Percentiles rank a stretch among this genome's conserved stretches.
phyloP scores from a whole-genome alignment of 805 yeast species.

The Candida suzukii region DNA sequence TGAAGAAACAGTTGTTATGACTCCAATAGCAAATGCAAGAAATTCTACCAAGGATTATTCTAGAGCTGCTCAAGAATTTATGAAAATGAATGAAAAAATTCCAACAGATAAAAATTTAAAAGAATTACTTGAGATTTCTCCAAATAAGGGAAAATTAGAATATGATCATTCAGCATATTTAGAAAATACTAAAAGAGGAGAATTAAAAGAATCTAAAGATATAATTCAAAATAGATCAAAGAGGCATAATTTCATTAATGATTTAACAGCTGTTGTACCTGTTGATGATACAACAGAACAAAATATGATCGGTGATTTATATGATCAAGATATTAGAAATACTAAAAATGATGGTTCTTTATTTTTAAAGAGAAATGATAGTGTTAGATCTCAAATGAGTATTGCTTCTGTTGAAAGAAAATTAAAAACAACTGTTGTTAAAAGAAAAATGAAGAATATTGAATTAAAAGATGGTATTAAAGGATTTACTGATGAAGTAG shows the following conservation, averaged over 20 bases:
- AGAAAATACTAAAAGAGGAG: slow-evolving; percentile 17
- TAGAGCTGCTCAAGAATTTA: slow-evolving; percentile 20
- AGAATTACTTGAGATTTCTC: slow-evolving; percentile 27
- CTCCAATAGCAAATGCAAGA: slow-evolving; percentile 12
- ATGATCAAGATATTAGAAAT: slow-evolving; percentile 27
- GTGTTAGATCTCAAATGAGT: slow-evolving; percentile 21
- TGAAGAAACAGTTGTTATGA: slow-evolving; percentile 19
- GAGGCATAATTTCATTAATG: slow-evolving; percentile 12
- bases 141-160: slow-evolving; percentile 3
- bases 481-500: slow-evolving; percentile 14
- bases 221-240: slow-evolving; percentile 8
- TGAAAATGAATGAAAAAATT: slow-evolving; percentile 13
- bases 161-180: slow-evolving; percentile 23
- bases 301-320: slow-evolving; percentile 23
- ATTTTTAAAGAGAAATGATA: slow-evolving; percentile 21
- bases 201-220: slow-evolving; percentile 11
- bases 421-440: slow-evolving; percentile 14
- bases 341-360: slow-evolving; percentile 14
- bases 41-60: slow-evolving; percentile 5
- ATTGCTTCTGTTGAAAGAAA: slow-evolving; percentile 20
- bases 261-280: slow-evolving; percentile 8
- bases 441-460: slow-evolving; percentile 9
- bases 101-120: slow-evolving; percentile 39
- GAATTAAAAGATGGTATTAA: slow-evolving; percentile 14
- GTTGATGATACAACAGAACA: slow-evolving; percentile 11